Conservation (phyloP, 441 rosid genomes). For the Adansonia gregorii region DNA sequence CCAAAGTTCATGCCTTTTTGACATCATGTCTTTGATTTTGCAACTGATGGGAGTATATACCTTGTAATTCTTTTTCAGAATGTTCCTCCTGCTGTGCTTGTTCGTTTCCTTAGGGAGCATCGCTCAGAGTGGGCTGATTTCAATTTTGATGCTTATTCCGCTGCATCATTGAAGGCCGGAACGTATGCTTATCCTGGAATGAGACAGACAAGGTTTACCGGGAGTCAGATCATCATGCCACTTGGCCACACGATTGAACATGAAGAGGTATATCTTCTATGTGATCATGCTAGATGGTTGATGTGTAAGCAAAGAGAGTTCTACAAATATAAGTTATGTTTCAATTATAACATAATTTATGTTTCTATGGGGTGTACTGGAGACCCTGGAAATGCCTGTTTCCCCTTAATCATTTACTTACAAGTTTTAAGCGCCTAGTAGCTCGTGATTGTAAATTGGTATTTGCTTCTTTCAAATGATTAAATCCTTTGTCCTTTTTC, state of each 20-base stretch:
- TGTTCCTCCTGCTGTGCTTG: slow-evolving; percentile 92
- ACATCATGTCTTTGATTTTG: neutral
- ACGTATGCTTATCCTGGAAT: slow-evolving; percentile 80
- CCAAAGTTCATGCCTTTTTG: neutral
- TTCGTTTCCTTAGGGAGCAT: slow-evolving; percentile 94
- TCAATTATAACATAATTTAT: neutral
- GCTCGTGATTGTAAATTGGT: too few species aligned
- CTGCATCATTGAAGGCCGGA: slow-evolving; percentile 78
- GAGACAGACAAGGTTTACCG: slow-evolving; percentile 90
- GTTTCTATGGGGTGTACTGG: neutral
- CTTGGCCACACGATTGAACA: slow-evolving; percentile 96
- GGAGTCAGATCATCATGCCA: slow-evolving; percentile 94
- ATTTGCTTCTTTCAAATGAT: slow-evolving; percentile 5
- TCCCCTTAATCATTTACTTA: neutral
- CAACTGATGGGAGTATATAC: neutral
- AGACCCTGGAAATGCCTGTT: too few species aligned
- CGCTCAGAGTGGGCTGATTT: slow-evolving; percentile 99
- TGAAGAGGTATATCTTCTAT: slow-evolving; percentile 64
- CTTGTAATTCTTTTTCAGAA: slow-evolving; percentile 48
- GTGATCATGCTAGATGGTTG: neutral
- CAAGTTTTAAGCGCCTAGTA: neutral
- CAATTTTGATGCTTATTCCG: slow-evolving; percentile 93
- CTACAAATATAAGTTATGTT: neutral
- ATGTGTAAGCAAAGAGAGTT: neutral
- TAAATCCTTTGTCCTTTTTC: neutral